These are phyloP conservation scores for Saccharomycopsis malanga DNA, from an alignment of 805 yeast species.

Conservation along the genomic window DNA sequence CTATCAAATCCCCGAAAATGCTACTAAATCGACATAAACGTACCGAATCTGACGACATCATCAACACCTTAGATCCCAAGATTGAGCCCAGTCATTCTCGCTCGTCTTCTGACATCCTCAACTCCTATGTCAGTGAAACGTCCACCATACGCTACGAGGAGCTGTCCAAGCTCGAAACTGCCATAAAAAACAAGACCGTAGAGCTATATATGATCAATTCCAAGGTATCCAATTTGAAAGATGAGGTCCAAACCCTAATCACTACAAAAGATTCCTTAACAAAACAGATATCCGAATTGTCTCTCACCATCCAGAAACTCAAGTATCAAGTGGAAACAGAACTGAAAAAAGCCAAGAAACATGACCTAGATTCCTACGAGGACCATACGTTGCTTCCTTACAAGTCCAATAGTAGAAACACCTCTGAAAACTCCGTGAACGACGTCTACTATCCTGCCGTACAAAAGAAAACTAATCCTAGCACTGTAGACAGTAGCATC, in stretches of 20 bases:
- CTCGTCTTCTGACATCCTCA: conserved; percentile 39
- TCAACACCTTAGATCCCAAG: neutral
- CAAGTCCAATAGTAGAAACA: neutral
- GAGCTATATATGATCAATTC: conserved; percentile 19
- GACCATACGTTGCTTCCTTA: neutral
- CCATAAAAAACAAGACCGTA: neutral
- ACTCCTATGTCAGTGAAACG: conserved; percentile 28
- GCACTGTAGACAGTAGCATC: neutral
- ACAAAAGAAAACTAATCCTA: neutral
- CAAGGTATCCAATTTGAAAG: conserved; percentile 36
- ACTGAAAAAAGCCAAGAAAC: conserved; percentile 6
- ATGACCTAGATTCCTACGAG: neutral
- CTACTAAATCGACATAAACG: conserved; percentile 24
- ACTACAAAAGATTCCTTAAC: conserved; percentile 40
- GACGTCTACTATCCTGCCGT: neutral
- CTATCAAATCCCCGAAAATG: conserved; percentile 28
- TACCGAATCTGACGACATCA: neutral
- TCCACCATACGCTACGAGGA: conserved; percentile 5
- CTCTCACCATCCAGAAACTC: conserved; percentile 16
- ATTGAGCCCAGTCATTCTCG: conserved; percentile 33
- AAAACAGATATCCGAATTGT: conserved; percentile 36
- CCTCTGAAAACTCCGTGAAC: conserved; percentile 3
- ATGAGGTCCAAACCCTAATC: conserved; percentile 47
- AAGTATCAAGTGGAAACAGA: conserved; percentile 19
- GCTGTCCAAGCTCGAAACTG: neutral